A percentile compares a stretch with the other conserved stretches of the same genome.
Conservation (phyloP, 2,329 filamentous ascomycete species). For the Trichoderma sp. region DNA sequence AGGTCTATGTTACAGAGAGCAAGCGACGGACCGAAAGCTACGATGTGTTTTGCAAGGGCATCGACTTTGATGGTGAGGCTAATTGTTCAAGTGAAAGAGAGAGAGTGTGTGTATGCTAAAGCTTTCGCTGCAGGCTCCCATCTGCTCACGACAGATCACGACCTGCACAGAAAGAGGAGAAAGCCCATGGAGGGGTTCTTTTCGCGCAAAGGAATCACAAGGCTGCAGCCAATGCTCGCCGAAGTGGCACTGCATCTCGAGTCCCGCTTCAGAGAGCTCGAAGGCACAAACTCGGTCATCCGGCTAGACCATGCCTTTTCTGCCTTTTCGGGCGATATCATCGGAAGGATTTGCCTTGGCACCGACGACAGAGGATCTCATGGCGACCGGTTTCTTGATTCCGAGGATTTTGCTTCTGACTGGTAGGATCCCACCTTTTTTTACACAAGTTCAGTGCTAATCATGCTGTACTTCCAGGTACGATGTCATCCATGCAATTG, state of each 20-base stretch:
- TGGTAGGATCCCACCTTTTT: background rate
- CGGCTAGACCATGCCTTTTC: conserved; percentile 7
- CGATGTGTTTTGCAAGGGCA: conserved; percentile 7
- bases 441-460: background rate
- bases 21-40: conserved; percentile 2
- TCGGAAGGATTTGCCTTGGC: conserved; percentile 4
- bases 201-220: background rate
- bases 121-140: background rate
- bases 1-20: conserved; percentile 32
- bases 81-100: rapidly evolving
- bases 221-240: conserved; percentile 1
- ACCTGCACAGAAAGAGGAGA: conserved; percentile 11
- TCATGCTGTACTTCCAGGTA: background rate
- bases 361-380: conserved; percentile 14
- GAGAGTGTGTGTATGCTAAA: background rate
- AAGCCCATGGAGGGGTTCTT: conserved; percentile 8
- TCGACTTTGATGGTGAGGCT: conserved; percentile 4
- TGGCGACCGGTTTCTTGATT: conserved; percentile 5
- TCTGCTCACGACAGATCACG: background rate
- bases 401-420: background rate
- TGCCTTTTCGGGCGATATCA: conserved; percentile 2
- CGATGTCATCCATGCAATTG: conserved; percentile 1
- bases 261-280: conserved; percentile 4
- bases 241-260: background rate
- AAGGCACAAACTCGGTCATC: background rate